Percentiles rank a stretch among this genome's conserved stretches.
Conservation (phyloP, 2,329 filamentous ascomycete species). For the Fusarium pseudograminearum region DNA sequence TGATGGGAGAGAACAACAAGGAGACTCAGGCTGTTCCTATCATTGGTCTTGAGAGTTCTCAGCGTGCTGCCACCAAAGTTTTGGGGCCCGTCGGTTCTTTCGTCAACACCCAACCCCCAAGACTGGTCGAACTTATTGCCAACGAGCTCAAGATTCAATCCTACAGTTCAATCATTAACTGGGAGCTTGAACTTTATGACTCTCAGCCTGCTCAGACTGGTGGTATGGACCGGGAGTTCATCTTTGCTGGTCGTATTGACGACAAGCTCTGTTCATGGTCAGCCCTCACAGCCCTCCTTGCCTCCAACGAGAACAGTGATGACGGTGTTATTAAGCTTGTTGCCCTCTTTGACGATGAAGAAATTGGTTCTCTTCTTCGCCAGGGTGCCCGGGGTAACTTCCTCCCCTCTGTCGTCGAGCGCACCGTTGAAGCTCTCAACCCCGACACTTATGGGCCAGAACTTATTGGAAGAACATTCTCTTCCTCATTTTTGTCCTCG, state of each 20-base stretch:
- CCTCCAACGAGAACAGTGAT: slow-evolving; percentile 67
- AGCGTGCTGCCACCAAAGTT: slow-evolving; percentile 52
- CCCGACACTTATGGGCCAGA: slow-evolving; percentile 66
- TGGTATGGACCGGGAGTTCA: slow-evolving; percentile 91
- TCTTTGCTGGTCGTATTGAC: slow-evolving; percentile 94
- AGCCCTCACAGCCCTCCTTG: slow-evolving; percentile 84
- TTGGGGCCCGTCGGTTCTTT: slow-evolving; percentile 79
- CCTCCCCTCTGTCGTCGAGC: slow-evolving; percentile 82
- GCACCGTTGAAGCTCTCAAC: slow-evolving; percentile 78
- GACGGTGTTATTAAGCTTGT: slow-evolving; percentile 86
- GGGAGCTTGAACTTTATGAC: slow-evolving; percentile 97
- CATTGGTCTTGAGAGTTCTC: slow-evolving; percentile 84
- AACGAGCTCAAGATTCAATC: slow-evolving; percentile 78
- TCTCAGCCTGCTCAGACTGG: slow-evolving; percentile 85
- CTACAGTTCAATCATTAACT: slow-evolving; percentile 84
- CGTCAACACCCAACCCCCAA: slow-evolving; percentile 83
- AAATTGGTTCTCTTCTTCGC: slow-evolving; percentile 90
- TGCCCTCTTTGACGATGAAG: slow-evolving; percentile 96
- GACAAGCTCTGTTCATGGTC: slow-evolving; percentile 98
- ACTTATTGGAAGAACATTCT: slow-evolving; percentile 78
- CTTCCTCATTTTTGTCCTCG: slow-evolving; percentile 90
- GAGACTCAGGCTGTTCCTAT: slow-evolving; percentile 97
- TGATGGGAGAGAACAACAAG: slow-evolving; percentile 76
- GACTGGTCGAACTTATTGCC: slow-evolving; percentile 85
- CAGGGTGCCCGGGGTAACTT: slow-evolving; percentile 94